Conservation (phyloP, 768 basidiomycete genomes). For the Termitomyces sp. region DNA sequence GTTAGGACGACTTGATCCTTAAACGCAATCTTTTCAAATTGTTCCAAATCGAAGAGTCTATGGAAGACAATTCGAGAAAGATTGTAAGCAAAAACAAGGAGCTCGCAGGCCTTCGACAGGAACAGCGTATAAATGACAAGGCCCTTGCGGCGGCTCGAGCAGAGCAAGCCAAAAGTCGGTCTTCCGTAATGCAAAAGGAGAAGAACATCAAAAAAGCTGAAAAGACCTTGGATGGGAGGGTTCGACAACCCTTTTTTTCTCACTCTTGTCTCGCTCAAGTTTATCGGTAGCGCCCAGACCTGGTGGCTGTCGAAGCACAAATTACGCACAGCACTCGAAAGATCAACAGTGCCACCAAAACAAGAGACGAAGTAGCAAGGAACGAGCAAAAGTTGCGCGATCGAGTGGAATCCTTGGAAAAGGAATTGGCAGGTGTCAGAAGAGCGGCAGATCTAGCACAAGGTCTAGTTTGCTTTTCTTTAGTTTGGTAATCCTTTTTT, state of each 20-base stretch:
- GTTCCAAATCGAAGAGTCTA: constrained; percentile 82
- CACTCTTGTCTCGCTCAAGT: neutral
- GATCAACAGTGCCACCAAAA: constrained; percentile 60
- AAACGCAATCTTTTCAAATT: constrained; percentile 83
- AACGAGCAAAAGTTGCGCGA: constrained; percentile 40
- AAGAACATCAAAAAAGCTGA: constrained; percentile 87
- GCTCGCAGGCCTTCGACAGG: constrained; percentile 60
- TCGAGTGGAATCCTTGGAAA: constrained; percentile 50
- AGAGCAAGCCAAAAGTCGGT: constrained; percentile 75
- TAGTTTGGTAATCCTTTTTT: neutral
- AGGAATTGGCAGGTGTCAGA: constrained; percentile 63
- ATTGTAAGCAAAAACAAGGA: constrained; percentile 74
- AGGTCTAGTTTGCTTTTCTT: constrained; percentile 39
- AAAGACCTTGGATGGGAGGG: constrained; percentile 82
- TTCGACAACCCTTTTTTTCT: constrained; percentile 20
- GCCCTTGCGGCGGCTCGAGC: constrained; percentile 69
- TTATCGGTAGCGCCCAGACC: constrained; percentile 69
- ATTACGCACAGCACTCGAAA: constrained; percentile 84
- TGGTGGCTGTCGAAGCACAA: constrained; percentile 81
- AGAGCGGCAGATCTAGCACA: constrained; percentile 73
- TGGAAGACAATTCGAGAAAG: constrained; percentile 63
- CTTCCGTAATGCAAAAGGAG: constrained; percentile 77
- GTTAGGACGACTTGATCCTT: constrained; percentile 76
- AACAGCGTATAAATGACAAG: constrained; percentile 67
- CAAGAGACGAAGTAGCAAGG: constrained; percentile 57